phyloP scores from a whole-genome alignment of 768 basidiomycete species.

The Boletus bicolor region DNA sequence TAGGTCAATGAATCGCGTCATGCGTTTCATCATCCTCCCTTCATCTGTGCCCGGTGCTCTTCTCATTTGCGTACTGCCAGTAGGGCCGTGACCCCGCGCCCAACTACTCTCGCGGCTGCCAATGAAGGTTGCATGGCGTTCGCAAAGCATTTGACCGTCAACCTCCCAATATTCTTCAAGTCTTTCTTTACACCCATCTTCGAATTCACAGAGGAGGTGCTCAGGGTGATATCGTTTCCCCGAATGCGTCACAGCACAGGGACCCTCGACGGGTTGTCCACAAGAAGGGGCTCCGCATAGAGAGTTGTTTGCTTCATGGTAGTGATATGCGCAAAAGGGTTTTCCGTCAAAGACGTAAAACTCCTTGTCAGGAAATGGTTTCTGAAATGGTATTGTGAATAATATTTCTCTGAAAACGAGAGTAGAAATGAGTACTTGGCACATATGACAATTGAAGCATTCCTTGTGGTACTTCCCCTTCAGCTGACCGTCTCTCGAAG shows the following conservation, averaged over 20 bases:
- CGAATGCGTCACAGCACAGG: slow-evolving; percentile 83
- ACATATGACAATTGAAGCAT: slow-evolving; percentile 86
- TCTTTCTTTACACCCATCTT: slow-evolving; percentile 48
- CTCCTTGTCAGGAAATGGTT: slow-evolving; percentile 86
- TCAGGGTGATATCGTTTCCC: slow-evolving; percentile 85
- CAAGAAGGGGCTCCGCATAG: slow-evolving; percentile 78
- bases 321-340: slow-evolving; percentile 89
- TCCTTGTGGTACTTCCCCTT: slow-evolving; percentile 93
- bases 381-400: slow-evolving; percentile 38
- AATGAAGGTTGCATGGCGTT: slow-evolving; percentile 58
- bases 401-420: neutral
- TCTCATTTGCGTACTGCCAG: slow-evolving; percentile 6
- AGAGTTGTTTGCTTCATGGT: slow-evolving; percentile 88
- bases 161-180: slow-evolving; percentile 89
- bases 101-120: slow-evolving; percentile 24
- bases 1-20: slow-evolving; percentile 80
- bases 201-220: slow-evolving; percentile 80
- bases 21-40: slow-evolving; percentile 66
- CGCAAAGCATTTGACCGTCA: slow-evolving; percentile 82
- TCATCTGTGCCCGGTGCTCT: slow-evolving; percentile 27
- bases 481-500: slow-evolving; percentile 87
- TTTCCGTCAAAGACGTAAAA: slow-evolving; percentile 92
- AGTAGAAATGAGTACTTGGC: slow-evolving; percentile 52
- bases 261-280: slow-evolving; percentile 88
- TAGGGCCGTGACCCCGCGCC: slow-evolving; percentile 17